phyloP scores from a whole-genome alignment of 2,329 filamentous ascomycete species.

The Ceratocystis smalleyi region DNA sequence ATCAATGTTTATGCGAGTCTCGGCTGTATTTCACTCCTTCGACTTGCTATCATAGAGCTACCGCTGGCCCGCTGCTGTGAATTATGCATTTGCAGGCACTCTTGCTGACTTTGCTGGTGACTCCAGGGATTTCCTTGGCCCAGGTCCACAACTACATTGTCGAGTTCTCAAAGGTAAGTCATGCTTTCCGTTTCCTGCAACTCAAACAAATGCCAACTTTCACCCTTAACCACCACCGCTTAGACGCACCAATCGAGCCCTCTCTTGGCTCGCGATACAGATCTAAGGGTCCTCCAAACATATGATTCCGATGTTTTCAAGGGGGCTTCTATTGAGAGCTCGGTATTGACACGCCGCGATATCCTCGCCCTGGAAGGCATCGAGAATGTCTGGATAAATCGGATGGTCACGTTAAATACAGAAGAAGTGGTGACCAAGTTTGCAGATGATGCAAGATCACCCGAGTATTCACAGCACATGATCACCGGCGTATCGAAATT shows the following conservation, averaged over 20 bases:
- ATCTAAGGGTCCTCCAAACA: neutral
- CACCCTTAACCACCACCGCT: neutral
- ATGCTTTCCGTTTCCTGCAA: neutral
- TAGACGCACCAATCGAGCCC: neutral
- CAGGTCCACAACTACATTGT: slow-evolving; percentile 9
- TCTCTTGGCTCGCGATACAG: neutral
- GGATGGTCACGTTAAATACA: slow-evolving; percentile 26
- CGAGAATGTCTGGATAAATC: slow-evolving; percentile 30
- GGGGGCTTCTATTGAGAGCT: slow-evolving; percentile 37
- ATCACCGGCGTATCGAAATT: slow-evolving; percentile 29
- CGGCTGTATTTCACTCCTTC: neutral
- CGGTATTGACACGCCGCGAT: slow-evolving; percentile 30
- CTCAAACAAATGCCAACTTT: neutral
- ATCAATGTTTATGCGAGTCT: neutral
- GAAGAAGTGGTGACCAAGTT: neutral
- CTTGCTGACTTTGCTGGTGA: neutral
- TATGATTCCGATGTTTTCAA: slow-evolving; percentile 34
- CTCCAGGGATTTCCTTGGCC: neutral
- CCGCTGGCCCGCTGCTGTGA: neutral
- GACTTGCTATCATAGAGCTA: neutral
- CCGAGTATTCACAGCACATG: slow-evolving; percentile 26
- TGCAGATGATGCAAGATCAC: slow-evolving; percentile 9
- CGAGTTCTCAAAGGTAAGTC: slow-evolving; percentile 7
- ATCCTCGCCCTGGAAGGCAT: slow-evolving; percentile 27
- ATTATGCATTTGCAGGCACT: neutral